Evolutionary conservation across 148 eudicot species (phyloP).

Genomic region (Amaranthus hypochondriacus): DNA sequence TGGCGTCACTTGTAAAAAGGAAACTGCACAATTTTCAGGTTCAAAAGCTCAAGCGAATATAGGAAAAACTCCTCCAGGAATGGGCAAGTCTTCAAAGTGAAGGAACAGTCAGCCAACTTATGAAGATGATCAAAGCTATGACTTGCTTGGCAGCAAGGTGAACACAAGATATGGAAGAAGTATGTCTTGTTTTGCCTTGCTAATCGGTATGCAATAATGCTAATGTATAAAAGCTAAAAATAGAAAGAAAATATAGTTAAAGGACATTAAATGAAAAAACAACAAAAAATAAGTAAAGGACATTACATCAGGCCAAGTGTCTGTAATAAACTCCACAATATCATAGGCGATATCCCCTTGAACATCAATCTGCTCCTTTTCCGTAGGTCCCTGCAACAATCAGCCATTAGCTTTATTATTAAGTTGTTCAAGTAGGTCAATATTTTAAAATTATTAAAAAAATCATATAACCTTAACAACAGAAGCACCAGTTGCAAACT

Average conservation of each 20-base stretch:
- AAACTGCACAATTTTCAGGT: not conserved
- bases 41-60: too few species aligned
- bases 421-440: not conserved
- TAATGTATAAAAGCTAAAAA: not conserved
- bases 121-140: not conserved
- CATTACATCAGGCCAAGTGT: constrained; percentile 93
- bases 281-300: not conserved
- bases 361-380: constrained; percentile 95
- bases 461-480: constrained; percentile 66
- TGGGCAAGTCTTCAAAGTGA: not conserved
- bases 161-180: not conserved
- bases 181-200: not conserved
- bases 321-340: constrained; percentile 84
- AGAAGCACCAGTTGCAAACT: constrained; percentile 97
- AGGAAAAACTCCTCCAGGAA: not conserved
- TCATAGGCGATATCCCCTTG: constrained; percentile 97
- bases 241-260: not conserved
- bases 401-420: not conserved
- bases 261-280: constrained; percentile 40
- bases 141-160: not conserved
- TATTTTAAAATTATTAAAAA: not conserved
- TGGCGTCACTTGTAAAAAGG: not conserved
- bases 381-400: constrained; percentile 73
- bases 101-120: not conserved
- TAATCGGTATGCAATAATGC: not conserved